These are phyloP conservation scores for Castanospermum australe DNA, from an alignment of 306 rosid species.

Conservation along the genomic window DNA sequence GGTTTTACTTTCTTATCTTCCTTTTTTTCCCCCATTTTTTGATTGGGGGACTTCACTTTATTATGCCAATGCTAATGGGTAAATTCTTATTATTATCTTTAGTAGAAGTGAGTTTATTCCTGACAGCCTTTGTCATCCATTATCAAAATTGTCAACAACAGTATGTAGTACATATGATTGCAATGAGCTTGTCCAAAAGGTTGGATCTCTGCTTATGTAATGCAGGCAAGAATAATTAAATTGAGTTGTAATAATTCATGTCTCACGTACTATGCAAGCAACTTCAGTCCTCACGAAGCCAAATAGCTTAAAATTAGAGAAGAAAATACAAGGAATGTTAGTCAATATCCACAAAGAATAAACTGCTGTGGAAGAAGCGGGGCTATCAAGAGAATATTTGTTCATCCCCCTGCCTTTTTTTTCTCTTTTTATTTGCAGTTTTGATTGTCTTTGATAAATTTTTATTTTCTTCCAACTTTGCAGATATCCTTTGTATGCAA, in stretches of 20 bases:
- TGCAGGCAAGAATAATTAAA: neutral
- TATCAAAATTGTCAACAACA: neutral
- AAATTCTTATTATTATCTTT: neutral
- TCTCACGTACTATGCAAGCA: neutral
- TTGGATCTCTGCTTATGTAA: neutral
- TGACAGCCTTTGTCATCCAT: neutral
- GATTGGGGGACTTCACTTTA: neutral
- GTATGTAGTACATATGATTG: neutral
- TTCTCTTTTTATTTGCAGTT: neutral
- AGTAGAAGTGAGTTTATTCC: neutral
- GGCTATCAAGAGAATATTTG: neutral
- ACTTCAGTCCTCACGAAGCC: neutral
- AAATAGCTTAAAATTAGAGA: neutral
- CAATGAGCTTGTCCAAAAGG: neutral
- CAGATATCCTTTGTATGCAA: conserved; percentile 85
- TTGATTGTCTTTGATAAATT: neutral
- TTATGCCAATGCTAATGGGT: neutral
- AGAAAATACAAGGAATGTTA: neutral
- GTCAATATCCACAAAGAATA: neutral
- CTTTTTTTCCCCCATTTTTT: neutral
- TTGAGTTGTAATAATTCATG: neutral
- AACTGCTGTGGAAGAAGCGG: neutral
- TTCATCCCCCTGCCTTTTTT: neutral
- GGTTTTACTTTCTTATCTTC: neutral
- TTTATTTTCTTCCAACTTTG: neutral